Evolutionary conservation across 2,329 filamentous ascomycete genomes (phyloP).

Genomic region (Xylaria sp.): DNA sequence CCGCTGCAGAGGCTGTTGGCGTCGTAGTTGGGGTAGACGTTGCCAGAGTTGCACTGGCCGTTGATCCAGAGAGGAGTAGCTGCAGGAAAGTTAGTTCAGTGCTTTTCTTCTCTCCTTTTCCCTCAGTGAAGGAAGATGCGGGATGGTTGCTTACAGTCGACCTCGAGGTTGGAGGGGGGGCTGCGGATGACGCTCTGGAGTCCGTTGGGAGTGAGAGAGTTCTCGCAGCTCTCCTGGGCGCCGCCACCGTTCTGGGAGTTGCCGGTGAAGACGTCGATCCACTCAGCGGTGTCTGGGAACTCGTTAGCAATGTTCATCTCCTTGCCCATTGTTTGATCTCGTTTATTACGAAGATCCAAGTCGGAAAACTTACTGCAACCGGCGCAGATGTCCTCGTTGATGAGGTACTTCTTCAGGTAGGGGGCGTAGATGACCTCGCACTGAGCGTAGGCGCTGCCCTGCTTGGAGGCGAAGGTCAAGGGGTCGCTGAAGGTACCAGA

Average conservation of each 20-base stretch:
- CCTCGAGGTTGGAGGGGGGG: slow-evolving; percentile 29
- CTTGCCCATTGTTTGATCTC: background rate
- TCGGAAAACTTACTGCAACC: slow-evolving; percentile 22
- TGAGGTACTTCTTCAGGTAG: slow-evolving; percentile 40
- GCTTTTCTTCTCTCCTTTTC: background rate
- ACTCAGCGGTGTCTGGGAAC: slow-evolving; percentile 20
- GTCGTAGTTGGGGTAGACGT: slow-evolving; percentile 17
- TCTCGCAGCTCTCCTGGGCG: slow-evolving; percentile 35
- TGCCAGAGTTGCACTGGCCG: slow-evolving; percentile 24
- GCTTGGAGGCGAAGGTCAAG: slow-evolving; percentile 39
- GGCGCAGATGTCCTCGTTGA: slow-evolving; percentile 27
- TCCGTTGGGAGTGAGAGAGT: slow-evolving; percentile 30
- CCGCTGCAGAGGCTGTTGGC: slow-evolving; percentile 16
- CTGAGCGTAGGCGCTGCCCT: slow-evolving; percentile 33
- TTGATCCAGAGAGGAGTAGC: slow-evolving; percentile 23
- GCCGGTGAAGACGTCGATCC: slow-evolving; percentile 38
- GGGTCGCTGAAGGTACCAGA: slow-evolving; percentile 39
- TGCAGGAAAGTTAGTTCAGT: slow-evolving; percentile 9
- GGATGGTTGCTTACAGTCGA: slow-evolving; percentile 29
- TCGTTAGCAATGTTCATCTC: slow-evolving; percentile 5
- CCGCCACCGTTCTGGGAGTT: slow-evolving; percentile 31
- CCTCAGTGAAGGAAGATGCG: background rate
- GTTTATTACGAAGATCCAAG: background rate
- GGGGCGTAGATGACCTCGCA: slow-evolving; percentile 44
- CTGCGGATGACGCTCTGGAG: slow-evolving; percentile 29